Conservation (phyloP, 2,329 filamentous ascomycete genomes). For the Penicillium sclerotigenum region DNA sequence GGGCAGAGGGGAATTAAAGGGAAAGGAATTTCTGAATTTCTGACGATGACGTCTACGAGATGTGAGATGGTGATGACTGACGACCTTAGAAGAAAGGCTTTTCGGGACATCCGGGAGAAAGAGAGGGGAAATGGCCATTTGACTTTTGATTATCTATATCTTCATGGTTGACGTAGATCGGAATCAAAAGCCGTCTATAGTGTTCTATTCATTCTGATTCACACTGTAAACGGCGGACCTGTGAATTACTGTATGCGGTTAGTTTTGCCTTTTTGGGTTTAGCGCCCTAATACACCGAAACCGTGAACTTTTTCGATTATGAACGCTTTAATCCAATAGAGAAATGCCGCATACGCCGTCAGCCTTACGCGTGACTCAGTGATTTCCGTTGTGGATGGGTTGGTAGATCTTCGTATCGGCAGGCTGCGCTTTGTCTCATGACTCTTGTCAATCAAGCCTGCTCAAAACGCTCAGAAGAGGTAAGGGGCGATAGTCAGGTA, state of each 20-base stretch:
- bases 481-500: background rate
- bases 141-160: background rate
- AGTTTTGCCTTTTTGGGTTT: too few species aligned
- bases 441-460: background rate
- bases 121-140: conserved; percentile 1
- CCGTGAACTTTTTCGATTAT: background rate
- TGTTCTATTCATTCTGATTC: background rate
- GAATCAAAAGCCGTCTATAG: background rate
- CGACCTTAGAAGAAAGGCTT: conserved; percentile 2
- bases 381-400: background rate
- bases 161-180: conserved; percentile 6
- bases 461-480: background rate
- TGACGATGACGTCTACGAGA: conserved; percentile 36
- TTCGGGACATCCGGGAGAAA: conserved; percentile 14
- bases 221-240: too few species aligned
- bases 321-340: conserved; percentile 1
- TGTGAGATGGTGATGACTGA: conserved; percentile 4
- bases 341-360: background rate
- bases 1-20: conserved; percentile 1
- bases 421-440: background rate
- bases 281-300: too few species aligned
- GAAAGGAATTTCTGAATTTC: conserved; percentile 6
- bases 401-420: background rate
- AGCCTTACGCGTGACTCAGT: conserved; percentile 1
- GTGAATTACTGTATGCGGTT: too few species aligned